Conservation (phyloP, 192 early-diverging fungal species). For the Backusella australiensis region DNA sequence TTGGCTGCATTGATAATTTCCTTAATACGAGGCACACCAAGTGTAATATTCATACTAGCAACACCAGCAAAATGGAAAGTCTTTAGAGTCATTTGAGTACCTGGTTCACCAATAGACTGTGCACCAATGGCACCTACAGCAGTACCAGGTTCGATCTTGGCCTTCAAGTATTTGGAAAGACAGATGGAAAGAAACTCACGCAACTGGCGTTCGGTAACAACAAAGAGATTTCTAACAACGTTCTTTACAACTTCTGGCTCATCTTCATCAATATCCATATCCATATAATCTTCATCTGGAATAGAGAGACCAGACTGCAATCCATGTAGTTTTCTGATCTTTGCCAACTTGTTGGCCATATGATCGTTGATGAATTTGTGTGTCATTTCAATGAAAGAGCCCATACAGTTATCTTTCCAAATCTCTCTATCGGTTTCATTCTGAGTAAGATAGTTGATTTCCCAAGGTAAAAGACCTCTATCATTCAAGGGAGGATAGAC, state of each 20-base stretch:
- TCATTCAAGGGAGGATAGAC: slow-evolving; percentile 9
- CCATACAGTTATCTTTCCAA: slow-evolving; percentile 56
- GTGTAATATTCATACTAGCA: slow-evolving; percentile 97
- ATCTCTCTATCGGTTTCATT: slow-evolving; percentile 45
- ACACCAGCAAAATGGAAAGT: slow-evolving; percentile 99
- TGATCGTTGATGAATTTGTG: slow-evolving; percentile 55
- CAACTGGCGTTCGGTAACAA: slow-evolving; percentile 75
- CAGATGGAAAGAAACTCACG: slow-evolving; percentile 76
- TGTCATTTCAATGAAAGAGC: slow-evolving; percentile 62
- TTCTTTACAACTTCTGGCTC: slow-evolving; percentile 40
- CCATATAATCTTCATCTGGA: slow-evolving; percentile 55
- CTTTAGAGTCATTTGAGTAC: slow-evolving; percentile 99
- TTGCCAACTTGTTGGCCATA: slow-evolving; percentile 55
- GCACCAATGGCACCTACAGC: slow-evolving; percentile 97
- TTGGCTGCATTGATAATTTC: slow-evolving; percentile 99
- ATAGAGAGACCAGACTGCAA: slow-evolving; percentile 48
- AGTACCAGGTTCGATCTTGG: slow-evolving; percentile 93
- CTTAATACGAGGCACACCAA: slow-evolving; percentile 99
- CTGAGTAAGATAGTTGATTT: slow-evolving; percentile 55
- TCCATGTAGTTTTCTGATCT: slow-evolving; percentile 52
- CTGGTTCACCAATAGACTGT: slow-evolving; percentile 97
- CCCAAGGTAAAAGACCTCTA: slow-evolving; percentile 55
- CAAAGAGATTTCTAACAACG: slow-evolving; percentile 61
- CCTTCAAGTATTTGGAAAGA: slow-evolving; percentile 78
- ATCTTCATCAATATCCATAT: slow-evolving; percentile 51